These are phyloP conservation scores for Phymatotrichopsis omnivora DNA, from an alignment of 2,329 filamentous ascomycete species.

Conservation along the genomic window DNA sequence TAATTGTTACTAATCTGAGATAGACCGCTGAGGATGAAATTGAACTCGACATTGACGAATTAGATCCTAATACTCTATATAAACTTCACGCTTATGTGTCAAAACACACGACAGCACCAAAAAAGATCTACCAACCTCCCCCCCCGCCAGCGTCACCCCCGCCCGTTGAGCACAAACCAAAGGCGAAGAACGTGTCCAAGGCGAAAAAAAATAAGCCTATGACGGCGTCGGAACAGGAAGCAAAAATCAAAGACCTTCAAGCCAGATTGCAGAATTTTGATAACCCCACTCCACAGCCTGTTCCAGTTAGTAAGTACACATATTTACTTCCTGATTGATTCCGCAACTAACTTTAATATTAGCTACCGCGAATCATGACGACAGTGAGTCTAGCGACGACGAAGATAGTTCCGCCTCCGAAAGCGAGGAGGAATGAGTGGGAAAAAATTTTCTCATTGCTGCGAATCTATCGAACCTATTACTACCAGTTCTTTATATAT, in stretches of 20 bases:
- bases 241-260: constrained; percentile 53
- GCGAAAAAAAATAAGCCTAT: constrained; percentile 69
- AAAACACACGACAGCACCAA: constrained; percentile 36
- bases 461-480: too few relatives aligned
- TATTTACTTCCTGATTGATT: background rate
- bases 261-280: constrained; percentile 31
- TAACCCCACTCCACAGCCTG: constrained; percentile 20
- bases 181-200: constrained; percentile 39
- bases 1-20: constrained; percentile 26
- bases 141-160: constrained; percentile 35
- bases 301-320: constrained; percentile 18
- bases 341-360: background rate
- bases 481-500: too few relatives aligned
- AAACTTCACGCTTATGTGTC: constrained; percentile 48
- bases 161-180: constrained; percentile 25
- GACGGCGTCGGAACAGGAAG: constrained; percentile 61
- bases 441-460: too few relatives aligned
- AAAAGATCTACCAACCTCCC: constrained; percentile 43
- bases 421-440: constrained; percentile 32
- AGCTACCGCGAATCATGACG: constrained; percentile 19
- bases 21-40: constrained; percentile 48
- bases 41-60: constrained; percentile 50
- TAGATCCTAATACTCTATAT: constrained; percentile 45
- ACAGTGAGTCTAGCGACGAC: constrained; percentile 28
- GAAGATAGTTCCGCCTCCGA: constrained; percentile 32